Conservation (phyloP, 306 rosid species). For the Morella rubra region DNA sequence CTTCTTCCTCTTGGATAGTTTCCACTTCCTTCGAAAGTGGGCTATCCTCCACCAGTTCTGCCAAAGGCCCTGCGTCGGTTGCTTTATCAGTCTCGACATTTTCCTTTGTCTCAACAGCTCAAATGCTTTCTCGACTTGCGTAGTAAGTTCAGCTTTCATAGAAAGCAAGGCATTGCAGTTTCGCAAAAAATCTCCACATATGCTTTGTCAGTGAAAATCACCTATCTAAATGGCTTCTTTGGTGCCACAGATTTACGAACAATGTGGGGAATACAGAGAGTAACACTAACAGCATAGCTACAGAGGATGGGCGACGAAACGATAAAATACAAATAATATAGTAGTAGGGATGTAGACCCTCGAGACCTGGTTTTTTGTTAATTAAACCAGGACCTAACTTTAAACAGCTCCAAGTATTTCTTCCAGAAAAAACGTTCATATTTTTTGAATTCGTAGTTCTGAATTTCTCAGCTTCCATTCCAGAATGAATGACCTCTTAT, state of each 20-base stretch:
- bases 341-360: slow-evolving; percentile 17
- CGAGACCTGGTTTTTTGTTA: slow-evolving; percentile 48
- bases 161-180: slow-evolving; percentile 9
- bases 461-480: slow-evolving; percentile 33
- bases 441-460: neutral
- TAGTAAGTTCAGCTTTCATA: slow-evolving; percentile 11
- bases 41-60: slow-evolving; percentile 25
- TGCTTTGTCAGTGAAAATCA: neutral
- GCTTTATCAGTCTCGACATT: slow-evolving; percentile 16
- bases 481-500: slow-evolving; percentile 86
- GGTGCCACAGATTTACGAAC: neutral
- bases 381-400: slow-evolving; percentile 47
- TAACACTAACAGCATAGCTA: neutral
- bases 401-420: slow-evolving; percentile 20
- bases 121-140: slow-evolving; percentile 33
- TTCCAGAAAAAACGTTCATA: slow-evolving; percentile 1
- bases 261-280: neutral
- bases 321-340: neutral
- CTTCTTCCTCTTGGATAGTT: slow-evolving; percentile 29
- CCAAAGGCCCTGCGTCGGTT: slow-evolving; percentile 27
- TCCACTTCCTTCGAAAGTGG: slow-evolving; percentile 21
- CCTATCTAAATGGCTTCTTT: neutral
- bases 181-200: neutral
- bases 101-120: slow-evolving; percentile 34
- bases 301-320: neutral